These are phyloP conservation scores for Penicillium sp. DNA, from an alignment of 2,329 filamentous ascomycete genomes.

Conservation along the genomic window DNA sequence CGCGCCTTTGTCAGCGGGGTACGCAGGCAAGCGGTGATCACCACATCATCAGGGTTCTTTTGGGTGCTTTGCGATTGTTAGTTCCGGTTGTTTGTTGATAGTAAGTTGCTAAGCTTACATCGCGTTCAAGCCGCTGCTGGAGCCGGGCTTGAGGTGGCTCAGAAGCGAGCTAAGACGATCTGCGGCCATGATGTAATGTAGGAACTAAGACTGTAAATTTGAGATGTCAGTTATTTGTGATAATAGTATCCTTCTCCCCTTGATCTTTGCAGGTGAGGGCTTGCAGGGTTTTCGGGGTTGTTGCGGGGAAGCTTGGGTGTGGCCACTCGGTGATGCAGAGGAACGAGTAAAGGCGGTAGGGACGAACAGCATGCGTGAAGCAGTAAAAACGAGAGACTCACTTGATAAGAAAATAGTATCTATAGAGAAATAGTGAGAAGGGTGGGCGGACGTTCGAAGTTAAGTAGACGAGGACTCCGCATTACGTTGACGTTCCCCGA, in stretches of 20 bases:
- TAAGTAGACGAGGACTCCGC: conserved; percentile 17
- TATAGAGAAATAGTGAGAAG: neutral
- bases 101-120: conserved; percentile 64
- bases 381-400: conserved; percentile 9
- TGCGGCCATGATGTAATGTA: conserved; percentile 62
- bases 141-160: conserved; percentile 73
- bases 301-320: conserved; percentile 23
- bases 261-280: neutral
- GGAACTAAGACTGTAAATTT: neutral
- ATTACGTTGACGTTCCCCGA: conserved; percentile 15
- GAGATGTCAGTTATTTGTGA: neutral
- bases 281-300: conserved; percentile 6
- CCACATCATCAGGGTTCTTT: conserved; percentile 93
- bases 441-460: neutral
- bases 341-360: neutral
- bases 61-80: conserved; percentile 64
- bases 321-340: neutral
- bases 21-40: conserved; percentile 89
- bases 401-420: conserved; percentile 1
- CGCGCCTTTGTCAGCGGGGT: conserved; percentile 84
- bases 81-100: neutral
- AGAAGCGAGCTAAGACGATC: conserved; percentile 86
- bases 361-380: neutral
- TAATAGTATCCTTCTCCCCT: neutral
- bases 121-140: conserved; percentile 67